Conservation (phyloP, 805 yeast genomes). For the Isabelozyma pseudorhagii region DNA sequence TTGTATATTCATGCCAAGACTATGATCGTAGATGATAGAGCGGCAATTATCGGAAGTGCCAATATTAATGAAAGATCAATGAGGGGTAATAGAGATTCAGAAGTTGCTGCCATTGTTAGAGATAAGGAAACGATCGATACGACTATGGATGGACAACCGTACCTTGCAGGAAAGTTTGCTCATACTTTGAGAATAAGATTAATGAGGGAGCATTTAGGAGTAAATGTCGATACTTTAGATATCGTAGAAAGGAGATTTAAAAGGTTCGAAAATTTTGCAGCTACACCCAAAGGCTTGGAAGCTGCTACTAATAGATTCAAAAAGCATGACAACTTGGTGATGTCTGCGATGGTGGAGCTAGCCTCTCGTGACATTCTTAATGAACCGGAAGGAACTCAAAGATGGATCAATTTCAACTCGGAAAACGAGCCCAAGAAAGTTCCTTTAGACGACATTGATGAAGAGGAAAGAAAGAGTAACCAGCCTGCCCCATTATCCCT, state of each 20-base stretch:
- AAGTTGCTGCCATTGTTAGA: constrained; percentile 83
- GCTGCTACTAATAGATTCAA: constrained; percentile 46
- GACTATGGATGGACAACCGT: constrained; percentile 81
- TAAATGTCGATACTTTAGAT: constrained; percentile 84
- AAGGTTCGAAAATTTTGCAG: constrained; percentile 45
- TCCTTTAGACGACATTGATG: constrained; percentile 24
- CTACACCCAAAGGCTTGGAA: constrained; percentile 35
- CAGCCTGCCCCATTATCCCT: constrained; percentile 32
- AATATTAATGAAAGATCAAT: constrained; percentile 95
- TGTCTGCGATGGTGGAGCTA: constrained; percentile 72
- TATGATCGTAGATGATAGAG: constrained; percentile 88
- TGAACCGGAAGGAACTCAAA: constrained; percentile 43
- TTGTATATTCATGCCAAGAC: constrained; percentile 91
- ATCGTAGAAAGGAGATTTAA: constrained; percentile 70
- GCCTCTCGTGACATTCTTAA: constrained; percentile 67
- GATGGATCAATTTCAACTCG: constrained; percentile 37
- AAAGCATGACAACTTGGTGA: constrained; percentile 24
- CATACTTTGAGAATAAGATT: constrained; percentile 84
- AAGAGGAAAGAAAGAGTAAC: constrained; percentile 20
- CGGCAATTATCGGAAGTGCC: constrained; percentile 95
- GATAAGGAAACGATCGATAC: constrained; percentile 70
- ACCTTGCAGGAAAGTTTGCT: constrained; percentile 81
- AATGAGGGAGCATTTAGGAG: constrained; percentile 96
- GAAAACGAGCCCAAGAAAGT: constrained; percentile 10
- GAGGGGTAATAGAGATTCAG: constrained; percentile 93